Evolutionary conservation across 1,139 yeast species (phyloP).

Genomic region (Nakaseomyces kungkrabaensis): DNA sequence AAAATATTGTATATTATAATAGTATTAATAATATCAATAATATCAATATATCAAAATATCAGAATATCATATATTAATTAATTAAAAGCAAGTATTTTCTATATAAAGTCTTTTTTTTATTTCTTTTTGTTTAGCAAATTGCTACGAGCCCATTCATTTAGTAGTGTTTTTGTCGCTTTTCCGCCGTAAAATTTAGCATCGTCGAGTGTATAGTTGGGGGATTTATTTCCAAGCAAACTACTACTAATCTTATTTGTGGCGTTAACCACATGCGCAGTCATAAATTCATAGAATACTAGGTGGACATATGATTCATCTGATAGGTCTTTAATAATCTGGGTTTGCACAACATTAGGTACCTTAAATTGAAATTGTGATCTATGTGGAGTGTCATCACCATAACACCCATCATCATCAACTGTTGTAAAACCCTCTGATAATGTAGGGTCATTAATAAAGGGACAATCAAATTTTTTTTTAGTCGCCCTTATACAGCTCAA

Average conservation of each 20-base stretch:
- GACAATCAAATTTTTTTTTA: conserved; percentile 16
- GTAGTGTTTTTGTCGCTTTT: conserved; percentile 40
- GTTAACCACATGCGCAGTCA: conserved; percentile 49
- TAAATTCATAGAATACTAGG: conserved; percentile 68
- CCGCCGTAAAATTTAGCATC: conserved; percentile 41
- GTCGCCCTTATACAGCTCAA: neutral
- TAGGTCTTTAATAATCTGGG: conserved; percentile 19
- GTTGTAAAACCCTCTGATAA: conserved; percentile 59
- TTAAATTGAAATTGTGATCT: conserved; percentile 46
- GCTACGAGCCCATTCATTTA: conserved; percentile 29
- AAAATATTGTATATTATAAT: too few relatives aligned
- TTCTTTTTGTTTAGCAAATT: neutral
- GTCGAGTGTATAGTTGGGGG: conserved; percentile 15
- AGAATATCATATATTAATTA: too few relatives aligned
- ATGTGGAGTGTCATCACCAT: conserved; percentile 88
- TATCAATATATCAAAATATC: too few relatives aligned
- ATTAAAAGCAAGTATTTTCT: too few relatives aligned
- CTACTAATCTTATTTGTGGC: conserved; percentile 39
- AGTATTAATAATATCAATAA: too few relatives aligned
- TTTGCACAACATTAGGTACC: conserved; percentile 69
- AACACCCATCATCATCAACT: conserved; percentile 67
- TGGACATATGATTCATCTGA: conserved; percentile 39
- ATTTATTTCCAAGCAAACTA: conserved; percentile 7
- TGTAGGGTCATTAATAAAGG: conserved; percentile 19
- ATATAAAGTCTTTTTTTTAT: too few relatives aligned